Evolutionary conservation across 306 rosid species (phyloP), one percentile per base, ranked within the genome.

Genomic region (Trichosanthes truncata): DNA sequence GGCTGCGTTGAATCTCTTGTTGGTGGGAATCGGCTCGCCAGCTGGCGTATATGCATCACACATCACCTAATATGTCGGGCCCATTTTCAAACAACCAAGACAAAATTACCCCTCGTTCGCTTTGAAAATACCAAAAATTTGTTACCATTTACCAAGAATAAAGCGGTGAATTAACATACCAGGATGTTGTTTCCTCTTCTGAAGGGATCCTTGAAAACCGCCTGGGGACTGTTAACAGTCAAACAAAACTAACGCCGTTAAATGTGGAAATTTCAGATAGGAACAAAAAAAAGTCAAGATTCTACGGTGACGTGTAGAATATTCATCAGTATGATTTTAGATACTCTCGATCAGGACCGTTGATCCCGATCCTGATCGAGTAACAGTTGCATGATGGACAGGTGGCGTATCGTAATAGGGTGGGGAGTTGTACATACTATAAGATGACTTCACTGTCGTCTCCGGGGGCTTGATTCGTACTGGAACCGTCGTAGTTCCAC

Each of bases 401-500:
- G 14, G 35, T 71, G 76, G 77, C 38, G 59, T 46, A 14, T 25
- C 17, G 10, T 5, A 20, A 68, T 18, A 0, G 53, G 75, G 9
- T n/a, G 31, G 7, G 33, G 52, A 25, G 61, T 31, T 38, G 36
- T 45, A 74, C 90, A 6, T 86, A 88, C 91, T 82, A 26, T 25
- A 88, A 10, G 29, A 88, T 86, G n/a, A 88, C 91, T 84, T 88
- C 91, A 56, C 89, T 86, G 78, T 88, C 52, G 26, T 82, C 83
- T 25, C 91, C 91, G 1, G 91, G 63, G 60, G 91, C 91, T 78
- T 88, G 91, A 68, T 80, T 74, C 1, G 91, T 88, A 81, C 91
- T 88, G 38, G 91, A 88, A 26, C 89, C 91, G 62, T 88, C 91
- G 78, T 81, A 88, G 81, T 88, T 88, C 91, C 91, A 88, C 55